phyloP scores from a whole-genome alignment of 179 eudicot species.

The Beta lomatogona region DNA sequence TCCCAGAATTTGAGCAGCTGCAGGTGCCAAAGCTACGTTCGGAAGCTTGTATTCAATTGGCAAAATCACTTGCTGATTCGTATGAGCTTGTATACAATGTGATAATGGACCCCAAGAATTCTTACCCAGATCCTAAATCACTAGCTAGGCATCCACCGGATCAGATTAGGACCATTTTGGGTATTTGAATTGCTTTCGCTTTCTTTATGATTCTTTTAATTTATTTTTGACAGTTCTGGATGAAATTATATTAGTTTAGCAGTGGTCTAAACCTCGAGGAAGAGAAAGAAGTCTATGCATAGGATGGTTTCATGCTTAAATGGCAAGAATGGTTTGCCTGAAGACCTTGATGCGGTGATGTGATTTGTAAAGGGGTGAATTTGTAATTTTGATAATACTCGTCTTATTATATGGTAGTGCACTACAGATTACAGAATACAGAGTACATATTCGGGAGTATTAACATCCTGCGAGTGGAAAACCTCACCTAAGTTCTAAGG shows the following conservation, averaged over 20 bases:
- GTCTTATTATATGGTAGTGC: too few species aligned
- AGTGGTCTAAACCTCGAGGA: background rate
- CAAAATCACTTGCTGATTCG: constrained; percentile 75
- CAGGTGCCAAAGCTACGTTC: constrained; percentile 91
- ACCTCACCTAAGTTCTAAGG: too few species aligned
- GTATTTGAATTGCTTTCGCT: constrained; percentile 50
- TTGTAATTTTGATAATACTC: background rate
- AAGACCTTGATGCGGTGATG: background rate
- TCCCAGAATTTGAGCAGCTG: constrained; percentile 91
- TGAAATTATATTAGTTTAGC: background rate
- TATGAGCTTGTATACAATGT: constrained; percentile 78
- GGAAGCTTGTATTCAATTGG: constrained; percentile 68
- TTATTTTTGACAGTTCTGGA: too few species aligned
- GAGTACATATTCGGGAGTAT: too few species aligned
- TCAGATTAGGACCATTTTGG: constrained; percentile 96
- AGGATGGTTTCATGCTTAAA: background rate
- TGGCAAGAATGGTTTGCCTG: background rate
- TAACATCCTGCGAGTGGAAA: too few species aligned
- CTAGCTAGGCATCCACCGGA: constrained; percentile 96
- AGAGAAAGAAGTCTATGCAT: background rate
- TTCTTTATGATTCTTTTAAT: background rate
- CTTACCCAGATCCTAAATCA: constrained; percentile 85
- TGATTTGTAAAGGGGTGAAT: background rate
- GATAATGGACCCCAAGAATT: constrained; percentile 72
- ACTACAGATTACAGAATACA: too few species aligned